phyloP scores from a whole-genome alignment of 805 yeast genomes.

The Saccharomyces cerevisiae region DNA sequence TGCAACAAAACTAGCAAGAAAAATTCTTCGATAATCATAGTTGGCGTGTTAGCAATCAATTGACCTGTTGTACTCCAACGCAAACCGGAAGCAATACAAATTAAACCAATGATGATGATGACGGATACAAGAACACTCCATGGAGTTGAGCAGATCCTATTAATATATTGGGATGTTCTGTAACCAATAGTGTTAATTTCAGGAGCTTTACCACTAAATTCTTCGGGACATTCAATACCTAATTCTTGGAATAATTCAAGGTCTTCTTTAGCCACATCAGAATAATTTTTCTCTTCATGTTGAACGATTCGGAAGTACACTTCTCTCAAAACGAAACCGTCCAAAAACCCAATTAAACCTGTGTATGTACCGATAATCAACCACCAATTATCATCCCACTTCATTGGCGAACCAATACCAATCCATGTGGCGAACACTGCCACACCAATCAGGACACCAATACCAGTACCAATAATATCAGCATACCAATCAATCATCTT shows the following conservation, averaged over 20 bases:
- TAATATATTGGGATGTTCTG: constrained; percentile 22
- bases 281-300: constrained; percentile 23
- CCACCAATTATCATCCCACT: constrained; percentile 38
- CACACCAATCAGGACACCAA: constrained; percentile 32
- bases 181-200: constrained; percentile 11
- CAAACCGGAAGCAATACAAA: constrained; percentile 30
- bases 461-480: constrained; percentile 36
- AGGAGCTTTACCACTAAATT: constrained; percentile 8
- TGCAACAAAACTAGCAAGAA: constrained; percentile 33
- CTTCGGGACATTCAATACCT: constrained; percentile 22
- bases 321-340: constrained; percentile 37
- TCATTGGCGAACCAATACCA: constrained; percentile 31
- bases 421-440: constrained; percentile 34
- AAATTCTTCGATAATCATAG: constrained; percentile 39
- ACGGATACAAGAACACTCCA: constrained; percentile 28
- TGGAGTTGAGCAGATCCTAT: constrained; percentile 27
- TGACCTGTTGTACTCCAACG: constrained; percentile 37
- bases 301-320: constrained; percentile 28
- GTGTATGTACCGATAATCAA: constrained; percentile 40
- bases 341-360: constrained; percentile 37
- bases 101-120: constrained; percentile 25
- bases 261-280: constrained; percentile 28
- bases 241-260: constrained; percentile 23
- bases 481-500: constrained; percentile 33
- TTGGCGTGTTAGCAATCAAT: constrained; percentile 35